Evolutionary conservation across 208 protist species (phyloP), one percentile per base, ranked within the genome.

Genomic region (Lotmaria passim): DNA sequence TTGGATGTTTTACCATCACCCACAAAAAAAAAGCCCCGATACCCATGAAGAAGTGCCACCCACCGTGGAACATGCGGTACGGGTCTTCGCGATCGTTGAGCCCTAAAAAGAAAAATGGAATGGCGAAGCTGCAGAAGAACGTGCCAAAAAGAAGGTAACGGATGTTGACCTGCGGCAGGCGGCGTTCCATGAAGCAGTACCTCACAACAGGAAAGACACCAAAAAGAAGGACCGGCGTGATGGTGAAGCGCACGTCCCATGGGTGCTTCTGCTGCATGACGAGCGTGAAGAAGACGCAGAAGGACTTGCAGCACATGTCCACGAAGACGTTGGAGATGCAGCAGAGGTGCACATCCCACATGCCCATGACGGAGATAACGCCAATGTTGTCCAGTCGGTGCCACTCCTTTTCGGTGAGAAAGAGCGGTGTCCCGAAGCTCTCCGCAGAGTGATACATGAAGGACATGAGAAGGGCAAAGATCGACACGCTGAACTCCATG

Each of bases 381-480:
- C 71, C 73, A 34, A 95, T 69, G 60, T 95, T 95, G 69, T 93
- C 87, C 2, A 95, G 70, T 0, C 79, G 78, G 52, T 95, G 90
- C 88, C 87, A 95, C 67, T 83, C 69, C 38, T 72, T 61, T 58
- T 93, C 84, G 3, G 79, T 75, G 28, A 93, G 63, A 31, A 93
- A 82, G 31, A 95, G 76, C 3, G 34, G n/a, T 7, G 53, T 62
- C 33, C 71, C 44, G 38, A 93, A 85, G 46, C 72, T 81, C 41
- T 95, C 78, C 43, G 82, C 82, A 0, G 75, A 73, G 72, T 93
- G 88, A 62, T 94, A 93, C 82, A 93, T 88, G 51, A 96, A 73
- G n/a, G 84, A 93, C 12, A 65, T 52, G 6, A 83, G 17, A 0
- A 96, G 56, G 0, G 77, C 80, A 62, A 93, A 96, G 15, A 79